These are phyloP conservation scores for Gomphus sp. DNA, from an alignment of 1,284 basidiomycete genomes.

Conservation along the genomic window DNA sequence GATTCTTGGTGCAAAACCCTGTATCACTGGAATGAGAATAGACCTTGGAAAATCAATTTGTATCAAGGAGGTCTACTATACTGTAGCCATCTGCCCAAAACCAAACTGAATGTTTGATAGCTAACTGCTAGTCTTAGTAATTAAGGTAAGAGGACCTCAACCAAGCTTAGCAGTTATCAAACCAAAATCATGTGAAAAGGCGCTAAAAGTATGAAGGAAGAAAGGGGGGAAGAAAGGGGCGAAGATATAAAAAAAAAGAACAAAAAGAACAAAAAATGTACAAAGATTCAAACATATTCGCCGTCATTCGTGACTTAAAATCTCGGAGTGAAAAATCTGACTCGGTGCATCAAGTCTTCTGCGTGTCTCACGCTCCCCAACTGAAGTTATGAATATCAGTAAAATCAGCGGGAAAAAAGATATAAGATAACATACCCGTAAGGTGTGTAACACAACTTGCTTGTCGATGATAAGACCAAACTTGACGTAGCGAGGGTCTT, in stretches of 20 bases:
- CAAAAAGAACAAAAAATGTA: not conserved
- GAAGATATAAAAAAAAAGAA: not conserved
- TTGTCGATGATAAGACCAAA: constrained; percentile 69
- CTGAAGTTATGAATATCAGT: not conserved
- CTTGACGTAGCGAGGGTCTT: constrained; percentile 73
- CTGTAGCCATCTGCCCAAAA: too few relatives aligned
- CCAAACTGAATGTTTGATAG: too few relatives aligned
- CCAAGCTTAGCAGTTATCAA: too few relatives aligned
- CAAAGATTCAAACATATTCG: constrained; percentile 1
- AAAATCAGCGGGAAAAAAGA: not conserved
- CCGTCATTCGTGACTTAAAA: not conserved
- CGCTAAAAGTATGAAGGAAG: too few relatives aligned
- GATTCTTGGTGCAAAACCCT: too few relatives aligned
- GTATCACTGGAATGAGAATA: too few relatives aligned
- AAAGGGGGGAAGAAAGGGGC: not conserved
- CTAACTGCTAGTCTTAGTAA: too few relatives aligned
- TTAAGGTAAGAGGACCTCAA: too few relatives aligned
- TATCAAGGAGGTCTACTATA: too few relatives aligned
- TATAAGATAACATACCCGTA: constrained; percentile 48
- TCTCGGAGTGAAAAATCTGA: constrained; percentile 1
- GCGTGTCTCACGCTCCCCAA: constrained; percentile 6
- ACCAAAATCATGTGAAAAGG: too few relatives aligned
- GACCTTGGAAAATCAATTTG: too few relatives aligned
- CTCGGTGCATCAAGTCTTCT: constrained; percentile 4
- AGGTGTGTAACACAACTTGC: constrained; percentile 61